Evolutionary conservation across 2,329 filamentous ascomycete genomes (phyloP).

Genomic region (Stagonosporopsis cucurbitacearum): DNA sequence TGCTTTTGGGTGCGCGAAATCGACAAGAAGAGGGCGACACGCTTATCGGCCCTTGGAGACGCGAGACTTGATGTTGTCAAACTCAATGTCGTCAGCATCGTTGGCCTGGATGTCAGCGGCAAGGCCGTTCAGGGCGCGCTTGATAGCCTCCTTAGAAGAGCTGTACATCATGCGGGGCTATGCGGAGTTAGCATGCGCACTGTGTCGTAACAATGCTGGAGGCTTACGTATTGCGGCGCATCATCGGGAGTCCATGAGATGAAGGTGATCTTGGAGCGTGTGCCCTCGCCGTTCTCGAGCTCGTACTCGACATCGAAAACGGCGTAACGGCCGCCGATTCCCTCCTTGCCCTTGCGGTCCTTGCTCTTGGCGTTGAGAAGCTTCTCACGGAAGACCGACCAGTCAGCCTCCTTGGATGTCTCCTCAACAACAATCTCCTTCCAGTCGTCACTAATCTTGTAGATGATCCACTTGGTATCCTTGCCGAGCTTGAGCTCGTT

Average conservation of each 20-base stretch:
- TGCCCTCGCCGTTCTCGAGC: slow-evolving; percentile 73
- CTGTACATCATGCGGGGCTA: slow-evolving; percentile 91
- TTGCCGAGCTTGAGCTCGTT: slow-evolving; percentile 85
- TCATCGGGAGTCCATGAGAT: slow-evolving; percentile 60
- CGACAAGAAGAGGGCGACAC: slow-evolving; percentile 18
- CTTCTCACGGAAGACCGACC: slow-evolving; percentile 76
- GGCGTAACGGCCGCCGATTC: slow-evolving; percentile 76
- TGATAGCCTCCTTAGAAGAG: slow-evolving; percentile 85
- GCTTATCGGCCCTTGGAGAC: slow-evolving; percentile 60
- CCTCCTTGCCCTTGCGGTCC: slow-evolving; percentile 65
- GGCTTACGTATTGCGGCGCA: slow-evolving; percentile 74
- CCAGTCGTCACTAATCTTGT: slow-evolving; percentile 83
- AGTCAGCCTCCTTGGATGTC: slow-evolving; percentile 70
- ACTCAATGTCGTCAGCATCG: slow-evolving; percentile 82
- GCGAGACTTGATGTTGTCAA: slow-evolving; percentile 68
- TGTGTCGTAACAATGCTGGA: background rate
- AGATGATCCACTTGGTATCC: slow-evolving; percentile 82
- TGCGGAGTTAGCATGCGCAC: slow-evolving; percentile 18
- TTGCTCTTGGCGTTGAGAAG: slow-evolving; percentile 76
- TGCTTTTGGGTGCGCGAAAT: slow-evolving; percentile 29
- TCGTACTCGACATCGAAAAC: slow-evolving; percentile 86
- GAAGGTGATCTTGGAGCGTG: slow-evolving; percentile 62
- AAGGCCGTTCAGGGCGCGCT: slow-evolving; percentile 77
- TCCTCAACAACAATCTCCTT: slow-evolving; percentile 83
- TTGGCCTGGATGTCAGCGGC: slow-evolving; percentile 83